Evolutionary conservation across 371 early-diverging fungal genomes (phyloP), one percentile per base, ranked within the genome.

Genomic region (Actinomortierella wolfii): DNA sequence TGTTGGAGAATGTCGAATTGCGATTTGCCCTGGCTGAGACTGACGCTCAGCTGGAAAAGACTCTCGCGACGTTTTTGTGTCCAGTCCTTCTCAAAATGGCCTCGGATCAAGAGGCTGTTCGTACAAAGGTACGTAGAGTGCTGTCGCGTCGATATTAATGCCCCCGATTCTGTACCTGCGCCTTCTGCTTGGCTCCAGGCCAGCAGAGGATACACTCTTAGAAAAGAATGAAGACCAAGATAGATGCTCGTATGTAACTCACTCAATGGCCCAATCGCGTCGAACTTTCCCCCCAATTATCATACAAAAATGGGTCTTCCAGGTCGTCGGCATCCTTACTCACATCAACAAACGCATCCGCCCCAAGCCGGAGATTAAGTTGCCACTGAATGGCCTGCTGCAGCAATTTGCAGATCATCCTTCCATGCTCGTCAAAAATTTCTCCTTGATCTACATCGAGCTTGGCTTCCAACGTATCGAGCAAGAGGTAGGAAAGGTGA

Each of bases 321-420:
- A 92, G 88, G 91, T 92, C 40, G 86, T 92, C 67, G 80, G 79
- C 9, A 81, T 96, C 24, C 81, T 94, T 25, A 81, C 88, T 6
- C 96, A 95, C 59, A 84, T 94, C 66, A 91, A 88, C 64, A 92
- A 91, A 59, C 84, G 94, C 49, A 79, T 92, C 46, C 87, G 89
- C 52, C 56, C 91, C 15, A 85, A 83, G 54, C 65, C 78, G 4
- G 63, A 56, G 1, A 81, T 93, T 48, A 79, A 78, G 47, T 64
- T 94, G 18, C 95, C 94, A 0, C 78, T 88, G 0, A 76, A 76
- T 0, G 59, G 85, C 1, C 70, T 94, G 3, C 64, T 86, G 20
- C 67, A 78, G 11, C 84, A 87, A 51, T 85, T 81, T 54, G 61
- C 67, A 2, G 47, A 66, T 7, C 59, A 68, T 44, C 59, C 78